Conservation (phyloP, 106 monocot genomes). For the Dendrobium catenatum region DNA sequence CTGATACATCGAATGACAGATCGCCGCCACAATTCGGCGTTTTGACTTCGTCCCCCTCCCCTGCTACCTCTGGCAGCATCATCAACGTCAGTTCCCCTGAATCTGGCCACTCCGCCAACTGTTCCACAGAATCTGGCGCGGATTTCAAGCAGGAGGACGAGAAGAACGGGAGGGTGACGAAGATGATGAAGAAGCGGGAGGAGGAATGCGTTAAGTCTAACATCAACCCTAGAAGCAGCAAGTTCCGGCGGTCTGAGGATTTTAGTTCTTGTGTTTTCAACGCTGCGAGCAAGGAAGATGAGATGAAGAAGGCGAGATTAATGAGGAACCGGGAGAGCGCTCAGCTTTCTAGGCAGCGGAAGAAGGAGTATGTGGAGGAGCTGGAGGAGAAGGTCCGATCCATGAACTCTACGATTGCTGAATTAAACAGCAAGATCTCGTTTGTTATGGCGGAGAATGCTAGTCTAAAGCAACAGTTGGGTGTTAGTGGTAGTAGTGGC, state of each 20-base stretch:
- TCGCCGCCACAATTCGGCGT: not conserved
- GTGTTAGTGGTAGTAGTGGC: conserved; percentile 4
- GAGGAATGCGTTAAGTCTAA: conserved; percentile 3
- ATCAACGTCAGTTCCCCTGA: conserved; percentile 11
- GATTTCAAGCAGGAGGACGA: conserved; percentile 14
- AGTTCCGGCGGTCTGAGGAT: conserved; percentile 21
- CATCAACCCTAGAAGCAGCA: conserved; percentile 18
- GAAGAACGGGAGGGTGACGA: conserved; percentile 21
- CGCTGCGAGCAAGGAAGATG: conserved; percentile 22
- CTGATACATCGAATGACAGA: not conserved
- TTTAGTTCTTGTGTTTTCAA: conserved; percentile 2
- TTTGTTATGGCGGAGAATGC: conserved; percentile 60
- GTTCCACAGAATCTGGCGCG: conserved; percentile 21
- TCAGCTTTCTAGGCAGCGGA: conserved; percentile 73
- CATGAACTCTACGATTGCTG: conserved; percentile 55
- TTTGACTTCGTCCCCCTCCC: not conserved
- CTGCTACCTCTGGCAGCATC: not conserved
- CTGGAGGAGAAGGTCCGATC: conserved; percentile 59
- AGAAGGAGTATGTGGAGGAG: conserved; percentile 71
- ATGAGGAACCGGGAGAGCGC: conserved; percentile 72
- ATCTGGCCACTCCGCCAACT: conserved; percentile 27
- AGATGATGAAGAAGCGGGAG: conserved; percentile 29
- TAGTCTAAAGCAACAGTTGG: conserved; percentile 37
- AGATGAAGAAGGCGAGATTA: conserved; percentile 46
- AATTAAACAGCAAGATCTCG: conserved; percentile 60